These are phyloP conservation scores for Quercus tomentella DNA, from an alignment of 331 rosid genomes.

Conservation along the genomic window DNA sequence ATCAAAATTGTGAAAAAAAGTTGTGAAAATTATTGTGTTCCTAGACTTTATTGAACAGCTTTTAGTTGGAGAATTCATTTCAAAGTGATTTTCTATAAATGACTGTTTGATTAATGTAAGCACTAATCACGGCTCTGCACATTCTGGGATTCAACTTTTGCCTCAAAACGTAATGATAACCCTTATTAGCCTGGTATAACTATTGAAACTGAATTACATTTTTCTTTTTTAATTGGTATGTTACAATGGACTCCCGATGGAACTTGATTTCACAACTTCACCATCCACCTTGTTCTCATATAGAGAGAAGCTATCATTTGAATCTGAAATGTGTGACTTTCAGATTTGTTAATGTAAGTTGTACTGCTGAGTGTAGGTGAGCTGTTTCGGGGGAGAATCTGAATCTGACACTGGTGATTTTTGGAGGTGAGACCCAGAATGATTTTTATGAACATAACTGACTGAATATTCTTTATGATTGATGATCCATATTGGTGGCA, in stretches of 20 bases:
- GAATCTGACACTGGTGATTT: slow-evolving; percentile 85
- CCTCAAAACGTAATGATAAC: neutral
- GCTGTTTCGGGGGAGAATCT: slow-evolving; percentile 83
- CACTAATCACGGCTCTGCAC: neutral
- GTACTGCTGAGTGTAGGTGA: slow-evolving; percentile 50
- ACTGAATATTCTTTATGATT: slow-evolving; percentile 2
- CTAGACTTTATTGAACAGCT: too few species aligned
- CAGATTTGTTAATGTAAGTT: neutral
- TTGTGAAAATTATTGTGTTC: too few species aligned
- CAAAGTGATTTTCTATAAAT: neutral
- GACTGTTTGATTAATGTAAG: neutral
- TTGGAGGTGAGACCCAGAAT: slow-evolving; percentile 68
- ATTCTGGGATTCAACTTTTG: slow-evolving; percentile 8
- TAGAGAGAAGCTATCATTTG: neutral
- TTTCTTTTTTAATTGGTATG: neutral
- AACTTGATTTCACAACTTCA: neutral
- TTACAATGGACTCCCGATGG: neutral
- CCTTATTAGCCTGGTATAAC: neutral
- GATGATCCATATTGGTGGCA: slow-evolving; percentile 16
- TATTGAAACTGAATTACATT: neutral
- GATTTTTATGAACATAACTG: neutral
- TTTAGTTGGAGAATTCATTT: neutral
- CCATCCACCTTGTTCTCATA: neutral
- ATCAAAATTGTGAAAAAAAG: too few species aligned
- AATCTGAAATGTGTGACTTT: slow-evolving; percentile 12